A percentile compares a stretch with the other conserved stretches of the same genome.
Conservation (phyloP, 2,329 filamentous ascomycete genomes). For the Aspergillus sclerotialis region DNA sequence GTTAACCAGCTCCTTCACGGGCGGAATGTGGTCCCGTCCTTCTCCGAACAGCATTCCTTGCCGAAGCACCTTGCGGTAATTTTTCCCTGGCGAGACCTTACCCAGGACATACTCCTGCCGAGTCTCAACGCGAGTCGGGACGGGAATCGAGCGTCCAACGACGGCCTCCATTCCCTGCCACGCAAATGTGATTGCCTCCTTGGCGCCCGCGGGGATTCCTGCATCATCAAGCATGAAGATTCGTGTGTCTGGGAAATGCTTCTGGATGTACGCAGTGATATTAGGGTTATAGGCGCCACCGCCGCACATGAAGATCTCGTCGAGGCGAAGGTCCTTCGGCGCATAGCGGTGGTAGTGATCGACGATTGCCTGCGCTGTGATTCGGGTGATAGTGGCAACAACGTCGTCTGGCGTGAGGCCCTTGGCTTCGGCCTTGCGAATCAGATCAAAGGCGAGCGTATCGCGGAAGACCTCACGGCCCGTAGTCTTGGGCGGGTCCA, state of each 20-base stretch:
- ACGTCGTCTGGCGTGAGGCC: conserved; percentile 46
- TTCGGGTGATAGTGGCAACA: conserved; percentile 53
- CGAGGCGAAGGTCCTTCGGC: conserved; percentile 39
- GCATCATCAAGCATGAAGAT: conserved; percentile 53
- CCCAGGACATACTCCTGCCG: conserved; percentile 46
- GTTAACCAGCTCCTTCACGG: conserved; percentile 47
- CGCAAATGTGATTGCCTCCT: conserved; percentile 55
- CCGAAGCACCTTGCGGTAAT: conserved; percentile 48
- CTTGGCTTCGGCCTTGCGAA: conserved; percentile 39
- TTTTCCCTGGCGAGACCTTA: conserved; percentile 48
- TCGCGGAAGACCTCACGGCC: conserved; percentile 55
- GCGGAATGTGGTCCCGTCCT: conserved; percentile 35
- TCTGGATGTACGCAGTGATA: conserved; percentile 48
- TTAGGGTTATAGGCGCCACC: conserved; percentile 54
- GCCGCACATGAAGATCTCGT: conserved; percentile 56
- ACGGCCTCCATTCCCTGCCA: conserved; percentile 56
- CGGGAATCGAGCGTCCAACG: conserved; percentile 48
- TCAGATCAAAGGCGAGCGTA: conserved; percentile 47
- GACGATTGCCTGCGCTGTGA: conserved; percentile 54
- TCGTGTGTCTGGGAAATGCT: conserved; percentile 40
- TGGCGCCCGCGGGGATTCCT: conserved; percentile 51
- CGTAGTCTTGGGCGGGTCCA: conserved; percentile 50
- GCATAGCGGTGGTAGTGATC: conserved; percentile 45
- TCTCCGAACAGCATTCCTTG: conserved; percentile 48
- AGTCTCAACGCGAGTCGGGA: conserved; percentile 50